Conservation (phyloP, 768 basidiomycete species). For the Exsudoporus frostii region DNA sequence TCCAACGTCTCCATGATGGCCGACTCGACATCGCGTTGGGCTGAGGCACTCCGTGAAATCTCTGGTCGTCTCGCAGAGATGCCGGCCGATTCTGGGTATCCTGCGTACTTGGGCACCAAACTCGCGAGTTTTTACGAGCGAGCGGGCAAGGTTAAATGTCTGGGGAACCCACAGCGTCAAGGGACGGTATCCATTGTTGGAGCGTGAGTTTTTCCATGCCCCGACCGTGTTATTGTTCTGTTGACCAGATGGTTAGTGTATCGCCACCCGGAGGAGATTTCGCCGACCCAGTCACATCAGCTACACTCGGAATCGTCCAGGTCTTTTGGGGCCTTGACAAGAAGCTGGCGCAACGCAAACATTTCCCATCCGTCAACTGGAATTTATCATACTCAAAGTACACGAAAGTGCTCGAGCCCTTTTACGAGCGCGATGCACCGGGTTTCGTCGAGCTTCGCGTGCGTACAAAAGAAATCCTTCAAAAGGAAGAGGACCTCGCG, state of each 20-base stretch:
- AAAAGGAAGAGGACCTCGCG: conserved; percentile 97
- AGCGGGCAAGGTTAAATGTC: conserved; percentile 90
- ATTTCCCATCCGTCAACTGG: conserved; percentile 99
- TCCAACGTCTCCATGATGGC: conserved; percentile 99
- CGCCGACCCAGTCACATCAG: conserved; percentile 96
- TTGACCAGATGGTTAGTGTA: conserved; percentile 52
- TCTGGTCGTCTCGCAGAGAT: conserved; percentile 99
- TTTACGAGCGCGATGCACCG: conserved; percentile 87
- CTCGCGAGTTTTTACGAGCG: conserved; percentile 98
- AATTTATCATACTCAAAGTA: conserved; percentile 99
- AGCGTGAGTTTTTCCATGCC: conserved; percentile 64
- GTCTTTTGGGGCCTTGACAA: conserved; percentile 99
- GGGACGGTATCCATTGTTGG: conserved; percentile 99
- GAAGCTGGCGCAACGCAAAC: conserved; percentile 97
- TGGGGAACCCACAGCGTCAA: conserved; percentile 83
- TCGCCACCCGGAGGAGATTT: conserved; percentile 99
- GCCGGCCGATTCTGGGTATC: conserved; percentile 99
- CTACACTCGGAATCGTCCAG: conserved; percentile 97
- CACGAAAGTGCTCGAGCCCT: conserved; percentile 86
- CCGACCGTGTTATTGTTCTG: neutral
- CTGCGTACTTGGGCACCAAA: conserved; percentile 94
- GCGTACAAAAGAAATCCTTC: conserved; percentile 93
- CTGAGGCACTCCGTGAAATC: conserved; percentile 97
- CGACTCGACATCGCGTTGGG: conserved; percentile 98
- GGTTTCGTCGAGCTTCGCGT: conserved; percentile 95